Evolutionary conservation across 768 basidiomycete species (phyloP).

Genomic region (Auriscalpium microsporum): DNA sequence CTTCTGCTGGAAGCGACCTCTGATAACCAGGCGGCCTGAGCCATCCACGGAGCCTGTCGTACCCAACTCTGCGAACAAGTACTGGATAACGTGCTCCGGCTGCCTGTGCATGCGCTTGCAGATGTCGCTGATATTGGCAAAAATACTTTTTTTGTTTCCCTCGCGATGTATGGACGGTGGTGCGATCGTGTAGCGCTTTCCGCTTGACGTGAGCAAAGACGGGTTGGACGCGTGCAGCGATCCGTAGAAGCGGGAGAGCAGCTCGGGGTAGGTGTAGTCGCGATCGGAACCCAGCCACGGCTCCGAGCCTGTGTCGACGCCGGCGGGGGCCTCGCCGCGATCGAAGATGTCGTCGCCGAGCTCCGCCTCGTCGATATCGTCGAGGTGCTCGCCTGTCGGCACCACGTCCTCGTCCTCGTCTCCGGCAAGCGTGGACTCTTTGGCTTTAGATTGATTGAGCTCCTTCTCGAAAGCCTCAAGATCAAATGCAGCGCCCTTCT

Average conservation of each 20-base stretch:
- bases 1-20: constrained; percentile 96
- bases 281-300: constrained; percentile 90
- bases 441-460: constrained; percentile 62
- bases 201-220: constrained; percentile 71
- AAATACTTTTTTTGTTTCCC: constrained; percentile 96
- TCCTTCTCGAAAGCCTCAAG: constrained; percentile 94
- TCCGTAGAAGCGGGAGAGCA: constrained; percentile 86
- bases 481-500: constrained; percentile 76
- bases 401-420: constrained; percentile 46
- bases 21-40: constrained; percentile 86
- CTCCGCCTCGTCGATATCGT: constrained; percentile 70
- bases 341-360: constrained; percentile 88
- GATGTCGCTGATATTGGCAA: constrained; percentile 94
- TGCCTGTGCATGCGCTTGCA: constrained; percentile 97
- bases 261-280: constrained; percentile 96
- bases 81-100: constrained; percentile 97
- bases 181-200: constrained; percentile 94
- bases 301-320: constrained; percentile 68
- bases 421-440: constrained; percentile 44
- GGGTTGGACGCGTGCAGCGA: constrained; percentile 93
- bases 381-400: constrained; percentile 55
- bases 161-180: constrained; percentile 92
- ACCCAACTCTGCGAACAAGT: constrained; percentile 96
- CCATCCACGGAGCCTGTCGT: constrained; percentile 96
- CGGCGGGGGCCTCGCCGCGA: constrained; percentile 36